phyloP scores from a whole-genome alignment of 2,329 filamentous ascomycete species.

The Beauveria asiatica region DNA sequence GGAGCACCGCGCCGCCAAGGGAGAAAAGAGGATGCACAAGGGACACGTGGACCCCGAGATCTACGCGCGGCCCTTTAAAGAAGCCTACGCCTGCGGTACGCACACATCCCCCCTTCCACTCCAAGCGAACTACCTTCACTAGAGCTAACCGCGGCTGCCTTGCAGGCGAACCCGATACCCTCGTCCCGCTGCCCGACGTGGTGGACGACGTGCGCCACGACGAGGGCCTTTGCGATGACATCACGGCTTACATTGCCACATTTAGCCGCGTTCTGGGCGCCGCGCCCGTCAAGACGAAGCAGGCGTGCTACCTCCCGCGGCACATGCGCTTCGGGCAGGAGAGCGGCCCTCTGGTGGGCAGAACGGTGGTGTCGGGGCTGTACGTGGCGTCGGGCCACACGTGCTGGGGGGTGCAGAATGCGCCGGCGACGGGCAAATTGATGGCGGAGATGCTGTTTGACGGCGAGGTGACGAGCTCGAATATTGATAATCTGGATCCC shows the following conservation, averaged over 20 bases:
- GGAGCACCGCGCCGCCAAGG: constrained; percentile 37
- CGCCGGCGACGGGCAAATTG: constrained; percentile 73
- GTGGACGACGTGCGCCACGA: constrained; percentile 72
- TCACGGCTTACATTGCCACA: constrained; percentile 66
- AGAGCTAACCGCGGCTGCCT: no score
- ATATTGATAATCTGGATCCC: constrained; percentile 59
- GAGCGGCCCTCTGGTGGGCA: constrained; percentile 66
- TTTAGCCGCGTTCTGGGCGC: constrained; percentile 59
- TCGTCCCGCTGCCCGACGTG: constrained; percentile 64
- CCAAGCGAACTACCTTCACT: not conserved
- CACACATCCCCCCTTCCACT: not conserved
- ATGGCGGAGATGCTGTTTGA: constrained; percentile 75
- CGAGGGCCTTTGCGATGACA: constrained; percentile 69
- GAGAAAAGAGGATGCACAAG: constrained; percentile 44
- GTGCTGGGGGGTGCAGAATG: constrained; percentile 98
- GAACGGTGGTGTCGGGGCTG: constrained; percentile 63
- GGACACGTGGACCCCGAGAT: constrained; percentile 79
- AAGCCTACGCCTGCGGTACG: constrained; percentile 84
- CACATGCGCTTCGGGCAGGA: constrained; percentile 55
- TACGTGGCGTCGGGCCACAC: constrained; percentile 85
- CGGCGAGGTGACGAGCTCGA: constrained; percentile 58
- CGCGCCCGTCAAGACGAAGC: constrained; percentile 62
- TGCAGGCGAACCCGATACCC: constrained; percentile 65
- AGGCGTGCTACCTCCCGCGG: constrained; percentile 90
- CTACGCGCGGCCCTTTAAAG: constrained; percentile 79